phyloP scores from a whole-genome alignment of 1,284 basidiomycete genomes.

The Ceratobasidium sp. region DNA sequence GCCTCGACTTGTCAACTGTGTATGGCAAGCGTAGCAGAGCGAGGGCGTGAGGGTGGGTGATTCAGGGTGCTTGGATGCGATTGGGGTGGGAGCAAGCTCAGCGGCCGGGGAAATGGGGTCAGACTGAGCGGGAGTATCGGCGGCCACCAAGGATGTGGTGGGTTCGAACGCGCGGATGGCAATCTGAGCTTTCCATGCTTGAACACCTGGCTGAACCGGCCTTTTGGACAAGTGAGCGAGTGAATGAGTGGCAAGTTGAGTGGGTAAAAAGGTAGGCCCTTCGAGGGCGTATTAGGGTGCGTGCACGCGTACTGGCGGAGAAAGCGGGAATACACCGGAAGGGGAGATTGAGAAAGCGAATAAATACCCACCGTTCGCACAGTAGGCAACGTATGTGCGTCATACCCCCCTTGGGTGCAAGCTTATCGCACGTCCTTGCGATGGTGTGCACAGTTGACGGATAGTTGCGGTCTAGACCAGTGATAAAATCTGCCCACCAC shows the following conservation, averaged over 20 bases:
- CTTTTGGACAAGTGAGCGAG: slow-evolving; percentile 56
- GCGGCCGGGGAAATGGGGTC: slow-evolving; percentile 13
- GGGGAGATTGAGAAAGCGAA: neutral
- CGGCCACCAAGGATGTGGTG: neutral
- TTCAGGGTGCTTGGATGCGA: slow-evolving; percentile 56
- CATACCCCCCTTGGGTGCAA: slow-evolving; percentile 73
- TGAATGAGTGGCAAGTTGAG: slow-evolving; percentile 21
- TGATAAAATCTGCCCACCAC: slow-evolving; percentile 80
- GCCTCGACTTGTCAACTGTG: slow-evolving; percentile 72
- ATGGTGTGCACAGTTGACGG: slow-evolving; percentile 92
- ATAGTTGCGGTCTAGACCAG: slow-evolving; percentile 82
- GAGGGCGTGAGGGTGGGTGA: slow-evolving; percentile 53
- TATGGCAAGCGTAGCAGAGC: slow-evolving; percentile 81
- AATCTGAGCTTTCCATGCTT: slow-evolving; percentile 78
- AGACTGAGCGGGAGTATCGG: slow-evolving; percentile 33
- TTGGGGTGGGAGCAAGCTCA: slow-evolving; percentile 31
- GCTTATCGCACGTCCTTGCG: slow-evolving; percentile 82
- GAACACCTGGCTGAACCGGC: slow-evolving; percentile 73
- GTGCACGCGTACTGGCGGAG: too few relatives aligned
- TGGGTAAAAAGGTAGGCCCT: neutral
- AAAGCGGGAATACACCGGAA: neutral
- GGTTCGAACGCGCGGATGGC: slow-evolving; percentile 69
- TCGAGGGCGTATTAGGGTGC: too few relatives aligned
- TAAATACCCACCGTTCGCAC: slow-evolving; percentile 72
- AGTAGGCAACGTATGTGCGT: slow-evolving; percentile 65